Evolutionary conservation across 805 yeast genomes (phyloP), one percentile per base, ranked within the genome.

Genomic region (Starmerella scarabaei): DNA sequence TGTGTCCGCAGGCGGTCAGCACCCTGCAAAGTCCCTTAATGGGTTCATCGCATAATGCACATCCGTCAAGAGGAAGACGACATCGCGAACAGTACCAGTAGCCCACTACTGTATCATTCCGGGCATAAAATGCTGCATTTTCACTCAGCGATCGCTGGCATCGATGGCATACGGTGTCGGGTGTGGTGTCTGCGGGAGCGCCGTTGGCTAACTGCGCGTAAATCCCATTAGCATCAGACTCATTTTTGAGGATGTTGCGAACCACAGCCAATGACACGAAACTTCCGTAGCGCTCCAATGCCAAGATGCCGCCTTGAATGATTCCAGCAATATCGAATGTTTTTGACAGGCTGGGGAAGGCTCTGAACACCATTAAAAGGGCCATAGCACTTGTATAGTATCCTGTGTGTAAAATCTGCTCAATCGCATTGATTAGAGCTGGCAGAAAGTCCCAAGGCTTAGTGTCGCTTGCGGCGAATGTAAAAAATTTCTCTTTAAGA

Each of bases 1-100:
- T 67, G 58, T 88, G 97, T 0, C 95, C 96, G 63, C 97, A 88
- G 20, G 64, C 69, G 37, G 80, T 56, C 44, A 65, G 61, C 45
- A 63, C 69, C 14, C 80, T 71, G 14, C 77, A 68, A 41, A 80
- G 64, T 1, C 93, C 93, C 48, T 71, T 73, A 52, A 86, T 66
- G 0, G 93, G 83, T 53, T 72, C 79, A 45, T 77, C 69, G 58
- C 96, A 86, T 45, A 77, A 72, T 21, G 77, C 67, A 58, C 96
- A 86, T n/a, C 75, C 69, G 43, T 74, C 77, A 44, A 74, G 75
- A 14, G 64, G 63, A 37, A 60, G 63, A 9, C 67, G 61, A 57
- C 96, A 86, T 18, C 65, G 67, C 38, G 75, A 83, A 61, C 96
- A 86, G 57, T 77, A 81, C 94, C 94, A 85, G 50, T 69, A 76